Evolutionary conservation across 768 basidiomycete genomes (phyloP).

Genomic region (Phanerochaete sordida): DNA sequence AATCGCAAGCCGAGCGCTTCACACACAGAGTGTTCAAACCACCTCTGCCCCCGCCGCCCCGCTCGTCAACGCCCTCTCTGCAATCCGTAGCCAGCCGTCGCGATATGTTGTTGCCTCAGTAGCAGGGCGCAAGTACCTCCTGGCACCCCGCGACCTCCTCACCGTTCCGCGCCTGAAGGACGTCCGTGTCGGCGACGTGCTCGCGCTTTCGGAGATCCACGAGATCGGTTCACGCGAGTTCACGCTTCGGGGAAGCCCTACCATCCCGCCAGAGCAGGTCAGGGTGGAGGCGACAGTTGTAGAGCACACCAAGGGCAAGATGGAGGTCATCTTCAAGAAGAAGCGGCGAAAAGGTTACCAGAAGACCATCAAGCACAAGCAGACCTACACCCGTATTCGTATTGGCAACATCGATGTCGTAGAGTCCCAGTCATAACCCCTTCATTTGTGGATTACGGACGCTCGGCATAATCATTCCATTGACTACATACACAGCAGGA

Average conservation of each 20-base stretch:
- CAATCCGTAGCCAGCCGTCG: constrained; percentile 87
- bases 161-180: constrained; percentile 90
- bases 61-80: constrained; percentile 62
- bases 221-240: constrained; percentile 96
- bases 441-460: neutral
- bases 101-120: constrained; percentile 91
- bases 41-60: constrained; percentile 31
- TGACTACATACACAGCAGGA: neutral
- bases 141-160: constrained; percentile 87
- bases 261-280: constrained; percentile 62
- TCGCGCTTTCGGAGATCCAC: constrained; percentile 81
- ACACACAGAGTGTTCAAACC: constrained; percentile 25
- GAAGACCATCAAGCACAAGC: constrained; percentile 91
- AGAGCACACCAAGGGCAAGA: constrained; percentile 93
- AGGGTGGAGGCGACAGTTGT: constrained; percentile 87
- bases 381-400: constrained; percentile 91
- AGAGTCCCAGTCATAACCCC: constrained; percentile 26
- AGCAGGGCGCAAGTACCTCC: constrained; percentile 82
- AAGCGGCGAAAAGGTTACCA: constrained; percentile 98
- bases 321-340: constrained; percentile 94
- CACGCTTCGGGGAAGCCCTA: constrained; percentile 78
- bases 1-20: constrained; percentile 26
- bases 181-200: constrained; percentile 79
- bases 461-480: neutral
- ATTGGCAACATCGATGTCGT: constrained; percentile 75